Percentiles rank a stretch among this genome's conserved stretches.
Evolutionary conservation across 2,329 filamentous ascomycete genomes (phyloP).

Genomic region (Monosporascus sp.): DNA sequence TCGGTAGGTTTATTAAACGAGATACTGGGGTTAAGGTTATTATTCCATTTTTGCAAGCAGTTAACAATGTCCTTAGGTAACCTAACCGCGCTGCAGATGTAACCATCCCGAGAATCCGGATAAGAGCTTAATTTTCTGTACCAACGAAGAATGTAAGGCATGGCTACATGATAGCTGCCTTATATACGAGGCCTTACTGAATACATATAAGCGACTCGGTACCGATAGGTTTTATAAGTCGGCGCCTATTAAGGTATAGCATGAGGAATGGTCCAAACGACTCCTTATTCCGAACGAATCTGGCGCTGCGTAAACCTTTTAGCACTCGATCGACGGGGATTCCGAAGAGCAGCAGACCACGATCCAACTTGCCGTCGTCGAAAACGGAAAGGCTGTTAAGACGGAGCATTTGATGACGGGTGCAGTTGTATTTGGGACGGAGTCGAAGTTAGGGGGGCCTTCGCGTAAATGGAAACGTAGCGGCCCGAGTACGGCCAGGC

Average conservation of each 20-base stretch:
- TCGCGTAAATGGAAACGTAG: too few relatives aligned
- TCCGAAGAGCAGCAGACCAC: too few relatives aligned
- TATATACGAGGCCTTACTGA: slow-evolving; percentile 45
- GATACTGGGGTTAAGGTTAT: not conserved
- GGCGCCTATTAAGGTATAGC: slow-evolving; percentile 31
- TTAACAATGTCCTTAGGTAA: slow-evolving; percentile 35
- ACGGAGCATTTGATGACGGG: too few relatives aligned
- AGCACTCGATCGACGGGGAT: too few relatives aligned
- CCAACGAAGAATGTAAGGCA: slow-evolving; percentile 45
- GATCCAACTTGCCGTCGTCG: too few relatives aligned
- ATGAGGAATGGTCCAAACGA: slow-evolving; percentile 12
- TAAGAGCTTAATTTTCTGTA: slow-evolving; percentile 53
- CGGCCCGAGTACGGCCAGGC: too few relatives aligned
- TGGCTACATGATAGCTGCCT: slow-evolving; percentile 63
- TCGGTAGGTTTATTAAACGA: slow-evolving; percentile 37
- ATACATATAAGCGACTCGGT: slow-evolving; percentile 45
- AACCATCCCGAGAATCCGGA: slow-evolving; percentile 57
- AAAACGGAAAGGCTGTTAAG: too few relatives aligned
- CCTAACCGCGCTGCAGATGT: slow-evolving; percentile 53
- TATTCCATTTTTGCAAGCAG: not conserved
- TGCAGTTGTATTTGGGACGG: too few relatives aligned
- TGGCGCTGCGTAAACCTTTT: too few relatives aligned
- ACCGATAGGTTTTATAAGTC: slow-evolving; percentile 42
- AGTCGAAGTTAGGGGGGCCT: too few relatives aligned
- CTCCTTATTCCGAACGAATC: too few relatives aligned